Evolutionary conservation across 2,329 filamentous ascomycete genomes (phyloP).

Genomic region (Ceratocystis huliohia): DNA sequence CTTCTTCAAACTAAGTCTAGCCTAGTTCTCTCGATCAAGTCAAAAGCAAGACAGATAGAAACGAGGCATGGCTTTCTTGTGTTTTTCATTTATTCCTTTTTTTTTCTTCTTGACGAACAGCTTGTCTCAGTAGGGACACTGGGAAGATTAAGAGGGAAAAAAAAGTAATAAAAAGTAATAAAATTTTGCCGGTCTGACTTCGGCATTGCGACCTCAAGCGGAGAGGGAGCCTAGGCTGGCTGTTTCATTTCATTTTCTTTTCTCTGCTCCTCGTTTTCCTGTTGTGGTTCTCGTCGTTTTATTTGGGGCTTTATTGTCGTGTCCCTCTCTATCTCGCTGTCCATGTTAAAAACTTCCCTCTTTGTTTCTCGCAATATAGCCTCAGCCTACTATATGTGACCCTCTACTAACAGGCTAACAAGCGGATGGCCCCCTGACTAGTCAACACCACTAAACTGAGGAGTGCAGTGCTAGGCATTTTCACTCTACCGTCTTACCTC

Average conservation of each 20-base stretch:
- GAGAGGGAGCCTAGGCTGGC: neutral
- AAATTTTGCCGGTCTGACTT: neutral
- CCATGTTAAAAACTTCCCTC: neutral
- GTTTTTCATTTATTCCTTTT: neutral
- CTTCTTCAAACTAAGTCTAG: neutral
- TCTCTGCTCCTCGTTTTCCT: neutral
- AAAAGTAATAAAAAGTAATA: neutral
- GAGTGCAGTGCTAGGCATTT: neutral
- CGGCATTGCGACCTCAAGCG: slow-evolving; percentile 5
- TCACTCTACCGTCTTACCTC: neutral
- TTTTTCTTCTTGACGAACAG: neutral
- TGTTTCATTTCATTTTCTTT: neutral
- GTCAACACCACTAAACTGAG: neutral
- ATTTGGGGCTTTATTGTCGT: neutral
- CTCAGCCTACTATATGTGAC: neutral
- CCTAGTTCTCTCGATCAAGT: neutral
- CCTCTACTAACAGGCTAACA: slow-evolving; percentile 4
- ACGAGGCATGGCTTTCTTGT: neutral
- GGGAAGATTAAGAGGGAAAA: neutral
- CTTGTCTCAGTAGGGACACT: neutral
- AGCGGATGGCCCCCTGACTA: slow-evolving; percentile 11
- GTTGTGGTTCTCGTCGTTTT: neutral
- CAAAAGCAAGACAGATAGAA: neutral
- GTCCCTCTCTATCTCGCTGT: neutral
- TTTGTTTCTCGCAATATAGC: neutral